Evolutionary conservation across 2,329 filamentous ascomycete species (phyloP).

Genomic region (Colletotrichum sp.): DNA sequence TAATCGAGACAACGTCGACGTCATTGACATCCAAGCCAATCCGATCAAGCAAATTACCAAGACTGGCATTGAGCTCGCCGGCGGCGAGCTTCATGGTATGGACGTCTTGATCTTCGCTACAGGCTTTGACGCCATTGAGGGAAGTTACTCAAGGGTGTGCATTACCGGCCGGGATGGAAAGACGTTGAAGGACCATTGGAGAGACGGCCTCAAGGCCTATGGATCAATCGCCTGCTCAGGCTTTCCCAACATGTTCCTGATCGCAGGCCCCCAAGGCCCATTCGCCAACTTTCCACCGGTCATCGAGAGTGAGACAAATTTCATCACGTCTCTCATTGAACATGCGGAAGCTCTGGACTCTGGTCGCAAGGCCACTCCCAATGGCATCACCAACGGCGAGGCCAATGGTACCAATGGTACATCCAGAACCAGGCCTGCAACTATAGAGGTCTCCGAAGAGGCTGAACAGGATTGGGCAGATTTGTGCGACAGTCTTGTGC

Average conservation of each 20-base stretch:
- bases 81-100: not conserved
- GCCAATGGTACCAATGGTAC: not conserved
- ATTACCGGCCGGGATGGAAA: not conserved
- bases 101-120: not conserved
- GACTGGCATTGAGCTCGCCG: fast-evolving
- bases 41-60: not conserved
- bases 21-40: not conserved
- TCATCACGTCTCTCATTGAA: not conserved
- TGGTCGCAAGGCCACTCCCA: fast-evolving
- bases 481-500: not conserved
- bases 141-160: not conserved
- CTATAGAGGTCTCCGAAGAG: not conserved
- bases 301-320: not conserved
- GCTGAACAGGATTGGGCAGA: not conserved
- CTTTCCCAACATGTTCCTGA: not conserved
- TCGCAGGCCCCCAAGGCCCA: not conserved
- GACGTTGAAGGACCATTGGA: not conserved
- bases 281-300: not conserved
- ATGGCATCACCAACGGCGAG: not conserved
- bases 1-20: not conserved
- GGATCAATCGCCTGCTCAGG: not conserved
- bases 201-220: not conserved
- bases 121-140: not conserved
- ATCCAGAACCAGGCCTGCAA: not conserved
- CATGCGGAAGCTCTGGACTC: not conserved